A percentile compares a stretch with the other conserved stretches of the same genome.
Evolutionary conservation across 768 basidiomycete genomes (phyloP).

Genomic region (Hemileccinum rubropunctum): DNA sequence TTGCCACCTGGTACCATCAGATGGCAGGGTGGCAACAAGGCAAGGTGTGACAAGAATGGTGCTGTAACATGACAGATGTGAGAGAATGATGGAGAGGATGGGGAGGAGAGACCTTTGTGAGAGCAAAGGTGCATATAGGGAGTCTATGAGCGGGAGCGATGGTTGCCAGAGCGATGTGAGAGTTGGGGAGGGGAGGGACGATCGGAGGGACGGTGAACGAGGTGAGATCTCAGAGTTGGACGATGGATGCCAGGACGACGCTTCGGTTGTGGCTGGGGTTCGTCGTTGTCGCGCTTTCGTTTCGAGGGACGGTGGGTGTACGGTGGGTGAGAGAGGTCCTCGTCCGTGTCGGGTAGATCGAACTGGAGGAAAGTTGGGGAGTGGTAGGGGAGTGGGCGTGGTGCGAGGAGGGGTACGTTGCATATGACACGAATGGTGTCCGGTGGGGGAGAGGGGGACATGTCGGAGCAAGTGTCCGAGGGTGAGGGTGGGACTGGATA

Average conservation of each 20-base stretch:
- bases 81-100: constrained; percentile 7
- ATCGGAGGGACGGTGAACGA: constrained; percentile 8
- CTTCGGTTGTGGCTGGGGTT: constrained; percentile 20
- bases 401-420: constrained; percentile 66
- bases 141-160: constrained; percentile 14
- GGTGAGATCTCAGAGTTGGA: constrained; percentile 15
- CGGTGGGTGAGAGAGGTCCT: constrained; percentile 68
- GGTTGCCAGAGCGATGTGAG: constrained; percentile 17
- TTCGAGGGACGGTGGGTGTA: constrained; percentile 56
- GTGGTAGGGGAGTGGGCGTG: constrained; percentile 66
- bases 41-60: too few relatives aligned
- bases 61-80: constrained; percentile 13
- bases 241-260: constrained; percentile 22
- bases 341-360: constrained; percentile 63
- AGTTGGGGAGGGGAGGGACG: not conserved
- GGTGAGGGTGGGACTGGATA: constrained; percentile 43
- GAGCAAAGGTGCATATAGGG: constrained; percentile 2
- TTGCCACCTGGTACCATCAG: constrained; percentile 1
- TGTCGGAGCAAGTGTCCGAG: constrained; percentile 35
- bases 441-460: constrained; percentile 26
- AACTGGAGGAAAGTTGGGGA: constrained; percentile 69
- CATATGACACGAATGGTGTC: constrained; percentile 50
- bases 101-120: constrained; percentile 3
- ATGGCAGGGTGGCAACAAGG: constrained; percentile 10
- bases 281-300: constrained; percentile 44